These are phyloP conservation scores for Cryptosporidium ubiquitum DNA, from an alignment of 169 alveolate genomes.

Conservation along the genomic window DNA sequence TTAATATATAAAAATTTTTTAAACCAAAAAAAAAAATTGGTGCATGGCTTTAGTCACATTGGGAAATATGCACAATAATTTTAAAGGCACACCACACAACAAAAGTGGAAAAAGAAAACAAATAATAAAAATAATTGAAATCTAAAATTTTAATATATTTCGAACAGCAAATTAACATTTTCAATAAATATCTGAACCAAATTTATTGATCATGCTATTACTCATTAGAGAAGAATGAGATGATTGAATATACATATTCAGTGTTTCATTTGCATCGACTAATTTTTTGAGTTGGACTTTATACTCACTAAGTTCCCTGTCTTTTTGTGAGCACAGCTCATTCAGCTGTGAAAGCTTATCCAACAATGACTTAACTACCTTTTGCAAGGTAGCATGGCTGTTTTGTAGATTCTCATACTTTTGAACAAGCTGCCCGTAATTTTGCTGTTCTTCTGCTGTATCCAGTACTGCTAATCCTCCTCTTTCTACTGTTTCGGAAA, in stretches of 20 bases:
- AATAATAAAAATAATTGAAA: neutral
- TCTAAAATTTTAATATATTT: neutral
- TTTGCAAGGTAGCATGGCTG: conserved; percentile 59
- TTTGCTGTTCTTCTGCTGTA: neutral
- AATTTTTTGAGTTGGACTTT: conserved; percentile 40
- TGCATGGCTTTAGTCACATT: neutral
- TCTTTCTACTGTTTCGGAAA: neutral
- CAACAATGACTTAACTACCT: conserved; percentile 59
- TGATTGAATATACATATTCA: conserved; percentile 68
- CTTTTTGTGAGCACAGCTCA: conserved; percentile 51
- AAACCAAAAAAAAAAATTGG: neutral
- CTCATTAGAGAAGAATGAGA: conserved; percentile 68
- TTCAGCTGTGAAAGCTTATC: conserved; percentile 42
- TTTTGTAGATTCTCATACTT: conserved; percentile 57
- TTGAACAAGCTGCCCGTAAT: neutral
- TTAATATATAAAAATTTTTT: no score
- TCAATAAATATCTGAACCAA: conserved; percentile 70
- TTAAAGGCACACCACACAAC: neutral
- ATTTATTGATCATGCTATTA: conserved; percentile 65
- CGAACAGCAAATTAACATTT: neutral
- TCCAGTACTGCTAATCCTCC: neutral
- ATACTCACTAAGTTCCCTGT: conserved; percentile 42
- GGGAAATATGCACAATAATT: neutral
- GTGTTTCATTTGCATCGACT: conserved; percentile 59
- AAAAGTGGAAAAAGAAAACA: neutral